Evolutionary conservation across 192 early-diverging fungal species (phyloP).

Genomic region (Phlyctochytrium bullatum): DNA sequence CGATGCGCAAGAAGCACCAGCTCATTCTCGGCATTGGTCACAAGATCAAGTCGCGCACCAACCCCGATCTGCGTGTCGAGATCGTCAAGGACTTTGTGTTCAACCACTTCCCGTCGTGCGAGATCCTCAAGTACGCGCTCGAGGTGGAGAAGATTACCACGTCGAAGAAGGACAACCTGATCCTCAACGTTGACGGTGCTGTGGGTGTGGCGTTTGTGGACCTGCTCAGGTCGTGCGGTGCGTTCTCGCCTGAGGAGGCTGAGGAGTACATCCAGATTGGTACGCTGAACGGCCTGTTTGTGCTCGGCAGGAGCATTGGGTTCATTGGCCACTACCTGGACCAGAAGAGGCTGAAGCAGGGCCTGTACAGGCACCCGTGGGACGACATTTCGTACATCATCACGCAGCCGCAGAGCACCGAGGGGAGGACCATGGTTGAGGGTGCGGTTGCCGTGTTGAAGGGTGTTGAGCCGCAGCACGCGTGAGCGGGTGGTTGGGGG

Average conservation of each 20-base stretch:
- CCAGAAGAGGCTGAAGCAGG: slow-evolving; percentile 98
- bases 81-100: slow-evolving; percentile 93
- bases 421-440: slow-evolving; percentile 28
- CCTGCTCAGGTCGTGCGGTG: slow-evolving; percentile 85
- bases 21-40: slow-evolving; percentile 98
- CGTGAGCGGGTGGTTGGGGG: too few relatives aligned
- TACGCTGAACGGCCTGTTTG: slow-evolving; percentile 95
- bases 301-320: slow-evolving; percentile 90
- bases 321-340: slow-evolving; percentile 98
- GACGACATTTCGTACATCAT: slow-evolving; percentile 70
- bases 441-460: slow-evolving; percentile 23
- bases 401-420: not conserved
- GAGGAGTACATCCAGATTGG: slow-evolving; percentile 95
- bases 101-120: slow-evolving; percentile 79
- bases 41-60: slow-evolving; percentile 99
- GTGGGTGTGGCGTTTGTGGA: slow-evolving; percentile 96
- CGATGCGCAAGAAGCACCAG: slow-evolving; percentile 95
- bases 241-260: slow-evolving; percentile 90
- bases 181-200: slow-evolving; percentile 83
- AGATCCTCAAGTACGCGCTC: slow-evolving; percentile 90
- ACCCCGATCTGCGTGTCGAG: slow-evolving; percentile 95
- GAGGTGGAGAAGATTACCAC: slow-evolving; percentile 95
- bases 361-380: slow-evolving; percentile 96
- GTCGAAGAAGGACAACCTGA: slow-evolving; percentile 90
- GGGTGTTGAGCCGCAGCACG: slow-evolving; percentile 20